Percentiles rank a stretch among this genome's conserved stretches.
These are phyloP conservation scores for Tylopilus vinaceipallidus DNA, from an alignment of 768 basidiomycete genomes.

Conservation along the genomic window DNA sequence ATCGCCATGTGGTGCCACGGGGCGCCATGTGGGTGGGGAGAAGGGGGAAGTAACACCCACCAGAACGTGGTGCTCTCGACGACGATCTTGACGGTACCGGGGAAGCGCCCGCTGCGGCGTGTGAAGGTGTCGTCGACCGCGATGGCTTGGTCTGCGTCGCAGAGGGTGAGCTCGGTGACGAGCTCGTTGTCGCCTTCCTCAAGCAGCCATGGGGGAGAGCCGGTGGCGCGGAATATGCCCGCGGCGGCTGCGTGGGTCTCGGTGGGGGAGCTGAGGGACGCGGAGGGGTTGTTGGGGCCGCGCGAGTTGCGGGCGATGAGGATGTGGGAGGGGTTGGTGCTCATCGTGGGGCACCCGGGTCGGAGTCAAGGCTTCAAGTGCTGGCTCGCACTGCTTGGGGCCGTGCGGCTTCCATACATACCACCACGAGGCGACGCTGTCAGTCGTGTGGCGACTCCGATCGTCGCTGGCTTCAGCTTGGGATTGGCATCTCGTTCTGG, in stretches of 20 bases:
- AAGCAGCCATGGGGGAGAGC: constrained; percentile 76
- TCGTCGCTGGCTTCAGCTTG: no score
- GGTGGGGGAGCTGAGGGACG: constrained; percentile 78
- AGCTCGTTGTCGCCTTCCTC: constrained; percentile 72
- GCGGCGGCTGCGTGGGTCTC: constrained; percentile 87
- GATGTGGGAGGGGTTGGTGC: constrained; percentile 74
- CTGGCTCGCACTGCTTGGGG: no score
- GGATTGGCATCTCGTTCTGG: no score
- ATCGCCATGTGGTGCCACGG: constrained; percentile 3
- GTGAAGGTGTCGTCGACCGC: constrained; percentile 82
- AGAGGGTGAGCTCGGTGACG: constrained; percentile 65
- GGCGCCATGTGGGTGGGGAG: neutral
- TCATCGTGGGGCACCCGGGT: constrained; percentile 13
- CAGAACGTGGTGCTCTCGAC: constrained; percentile 90
- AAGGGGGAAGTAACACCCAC: constrained; percentile 43
- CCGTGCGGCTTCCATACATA: no score
- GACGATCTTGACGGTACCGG: constrained; percentile 87
- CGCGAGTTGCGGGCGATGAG: constrained; percentile 86
- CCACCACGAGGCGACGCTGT: neutral
- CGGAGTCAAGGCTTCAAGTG: no score
- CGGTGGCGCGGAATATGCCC: constrained; percentile 79
- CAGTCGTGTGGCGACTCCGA: no score
- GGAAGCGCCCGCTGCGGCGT: constrained; percentile 54
- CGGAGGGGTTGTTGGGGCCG: constrained; percentile 71
- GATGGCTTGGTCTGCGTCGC: constrained; percentile 67